Evolutionary conservation across 2,329 filamentous ascomycete genomes (phyloP).

Genomic region (Albophoma yamanashiensis): DNA sequence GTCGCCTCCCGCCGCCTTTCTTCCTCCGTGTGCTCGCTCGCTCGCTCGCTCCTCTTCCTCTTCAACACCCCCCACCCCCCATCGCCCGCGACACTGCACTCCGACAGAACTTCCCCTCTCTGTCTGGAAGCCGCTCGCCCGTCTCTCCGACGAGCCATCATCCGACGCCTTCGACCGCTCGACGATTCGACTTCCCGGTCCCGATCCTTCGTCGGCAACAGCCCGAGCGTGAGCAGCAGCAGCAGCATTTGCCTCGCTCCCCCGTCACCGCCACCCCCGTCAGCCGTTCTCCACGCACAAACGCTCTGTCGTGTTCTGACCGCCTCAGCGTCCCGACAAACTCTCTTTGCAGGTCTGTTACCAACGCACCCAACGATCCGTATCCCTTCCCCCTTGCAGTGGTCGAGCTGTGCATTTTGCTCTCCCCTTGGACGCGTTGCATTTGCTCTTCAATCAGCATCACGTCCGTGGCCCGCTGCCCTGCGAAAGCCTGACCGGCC

Average conservation of each 20-base stretch:
- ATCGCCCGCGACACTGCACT: neutral
- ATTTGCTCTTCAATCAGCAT: neutral
- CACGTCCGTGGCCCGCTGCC: neutral
- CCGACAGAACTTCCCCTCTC: neutral
- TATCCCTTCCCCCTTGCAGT: neutral
- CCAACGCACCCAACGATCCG: neutral
- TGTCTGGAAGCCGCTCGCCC: neutral
- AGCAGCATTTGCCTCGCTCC: neutral
- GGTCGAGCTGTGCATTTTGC: neutral
- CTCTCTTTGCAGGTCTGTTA: neutral
- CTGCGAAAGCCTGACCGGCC: neutral
- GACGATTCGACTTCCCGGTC: neutral
- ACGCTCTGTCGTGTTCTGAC: neutral
- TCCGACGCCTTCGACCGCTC: neutral
- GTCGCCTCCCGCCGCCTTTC: slow-evolving; percentile 2
- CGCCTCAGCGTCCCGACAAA: neutral
- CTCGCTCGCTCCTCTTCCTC: slow-evolving; percentile 4
- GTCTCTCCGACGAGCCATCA: slow-evolving; percentile 4
- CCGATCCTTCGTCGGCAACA: neutral
- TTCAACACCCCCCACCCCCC: slow-evolving; percentile 3
- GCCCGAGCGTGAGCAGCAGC: neutral
- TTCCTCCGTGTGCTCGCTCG: slow-evolving; percentile 1
- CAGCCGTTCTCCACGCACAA: neutral
- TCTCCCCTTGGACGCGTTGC: neutral
- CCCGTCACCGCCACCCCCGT: slow-evolving; percentile 2